Percentiles rank a stretch among this genome's conserved stretches.
These are phyloP conservation scores for Oidiodendron maius DNA, from an alignment of 495 filamentous ascomycete species.

Conservation along the genomic window DNA sequence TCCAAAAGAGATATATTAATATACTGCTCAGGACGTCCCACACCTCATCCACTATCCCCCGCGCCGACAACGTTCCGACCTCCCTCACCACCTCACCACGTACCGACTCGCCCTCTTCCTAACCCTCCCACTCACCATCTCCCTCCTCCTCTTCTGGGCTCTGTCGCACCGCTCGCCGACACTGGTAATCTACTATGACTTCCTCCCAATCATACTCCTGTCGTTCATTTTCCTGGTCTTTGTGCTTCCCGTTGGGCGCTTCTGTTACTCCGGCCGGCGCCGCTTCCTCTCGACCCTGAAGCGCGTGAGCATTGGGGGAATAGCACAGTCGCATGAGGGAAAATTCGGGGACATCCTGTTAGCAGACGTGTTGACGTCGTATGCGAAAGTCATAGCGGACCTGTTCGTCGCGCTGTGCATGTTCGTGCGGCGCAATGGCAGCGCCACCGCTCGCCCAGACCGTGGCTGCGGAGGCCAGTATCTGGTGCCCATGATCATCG, in stretches of 20 bases:
- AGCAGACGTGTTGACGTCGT: slow-evolving; percentile 92
- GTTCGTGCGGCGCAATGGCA: slow-evolving; percentile 63
- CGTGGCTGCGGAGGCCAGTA: slow-evolving; percentile 70
- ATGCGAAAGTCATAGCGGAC: slow-evolving; percentile 86
- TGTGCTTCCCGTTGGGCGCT: slow-evolving; percentile 62
- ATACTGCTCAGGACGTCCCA: slow-evolving; percentile 58
- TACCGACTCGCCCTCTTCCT: slow-evolving; percentile 78
- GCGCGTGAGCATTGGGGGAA: slow-evolving; percentile 68
- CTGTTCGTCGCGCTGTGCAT: slow-evolving; percentile 86
- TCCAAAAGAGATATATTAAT: neutral
- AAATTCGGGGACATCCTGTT: slow-evolving; percentile 92
- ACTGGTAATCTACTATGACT: slow-evolving; percentile 66
- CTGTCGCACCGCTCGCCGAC: slow-evolving; percentile 62
- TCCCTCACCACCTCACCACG: slow-evolving; percentile 68
- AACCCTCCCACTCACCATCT: slow-evolving; percentile 59
- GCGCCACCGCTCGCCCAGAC: slow-evolving; percentile 74
- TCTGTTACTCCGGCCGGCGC: slow-evolving; percentile 66
- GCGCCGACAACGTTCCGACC: slow-evolving; percentile 54
- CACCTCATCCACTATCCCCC: slow-evolving; percentile 72
- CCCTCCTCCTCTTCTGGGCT: slow-evolving; percentile 75
- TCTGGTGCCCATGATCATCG: slow-evolving; percentile 73
- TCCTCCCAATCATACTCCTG: slow-evolving; percentile 77
- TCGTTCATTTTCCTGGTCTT: slow-evolving; percentile 62
- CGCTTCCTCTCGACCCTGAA: slow-evolving; percentile 67
- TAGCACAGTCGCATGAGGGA: slow-evolving; percentile 74